A percentile compares a stretch with the other conserved stretches of the same genome.
These are phyloP conservation scores for Pseudonitzschia multiseries DNA, from an alignment of 108 stramenopile species.

Conservation along the genomic window DNA sequence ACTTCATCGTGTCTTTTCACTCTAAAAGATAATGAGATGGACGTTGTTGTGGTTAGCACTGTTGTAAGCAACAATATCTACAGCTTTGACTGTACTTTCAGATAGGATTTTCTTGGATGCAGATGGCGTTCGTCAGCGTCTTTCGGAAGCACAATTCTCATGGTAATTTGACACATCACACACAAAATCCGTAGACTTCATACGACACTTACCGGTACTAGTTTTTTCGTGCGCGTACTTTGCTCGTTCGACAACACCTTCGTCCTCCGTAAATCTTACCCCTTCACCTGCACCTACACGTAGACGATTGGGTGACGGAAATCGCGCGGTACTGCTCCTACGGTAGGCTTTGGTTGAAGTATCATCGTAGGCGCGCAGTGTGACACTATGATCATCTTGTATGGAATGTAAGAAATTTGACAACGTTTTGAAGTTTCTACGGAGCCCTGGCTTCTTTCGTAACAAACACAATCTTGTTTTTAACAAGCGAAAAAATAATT, in stretches of 20 bases:
- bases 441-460: neutral
- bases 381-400: neutral
- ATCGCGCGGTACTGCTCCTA: neutral
- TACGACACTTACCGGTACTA: neutral
- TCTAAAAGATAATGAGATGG: neutral
- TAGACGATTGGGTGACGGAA: slow-evolving; percentile 9
- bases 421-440: neutral
- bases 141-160: slow-evolving; percentile 7
- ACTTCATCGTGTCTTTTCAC: slow-evolving; percentile 10
- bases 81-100: neutral
- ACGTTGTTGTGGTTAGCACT: neutral
- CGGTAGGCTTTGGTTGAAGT: neutral
- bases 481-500: neutral
- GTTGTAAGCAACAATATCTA: neutral
- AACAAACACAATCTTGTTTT: neutral
- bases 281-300: neutral
- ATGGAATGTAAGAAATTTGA: neutral
- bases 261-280: neutral
- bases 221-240: neutral
- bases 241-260: neutral
- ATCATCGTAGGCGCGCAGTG: neutral
- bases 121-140: slow-evolving; percentile 12
- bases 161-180: neutral
- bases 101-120: slow-evolving; percentile 4
- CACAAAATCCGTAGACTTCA: neutral